These are phyloP conservation scores for Pyrus betulifolia DNA, from an alignment of 306 rosid species.

Conservation along the genomic window DNA sequence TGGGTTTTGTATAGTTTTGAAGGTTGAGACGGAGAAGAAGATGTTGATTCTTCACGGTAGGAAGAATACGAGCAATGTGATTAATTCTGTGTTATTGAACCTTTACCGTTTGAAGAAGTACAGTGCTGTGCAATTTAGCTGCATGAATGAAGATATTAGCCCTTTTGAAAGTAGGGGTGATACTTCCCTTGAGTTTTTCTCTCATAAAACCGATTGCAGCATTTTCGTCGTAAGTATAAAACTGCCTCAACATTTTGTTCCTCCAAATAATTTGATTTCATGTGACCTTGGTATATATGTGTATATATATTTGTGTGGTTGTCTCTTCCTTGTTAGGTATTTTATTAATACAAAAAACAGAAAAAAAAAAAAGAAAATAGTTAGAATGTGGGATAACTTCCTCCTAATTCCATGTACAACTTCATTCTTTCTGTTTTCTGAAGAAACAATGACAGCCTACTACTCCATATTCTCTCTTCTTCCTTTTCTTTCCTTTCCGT, in stretches of 20 bases:
- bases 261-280: too few relatives aligned
- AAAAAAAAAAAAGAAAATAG: too few relatives aligned
- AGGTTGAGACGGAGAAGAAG: conserved; percentile 86
- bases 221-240: conserved; percentile 51
- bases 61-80: conserved; percentile 44
- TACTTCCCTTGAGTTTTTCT: conserved; percentile 71
- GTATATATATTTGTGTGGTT: not conserved
- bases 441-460: too few relatives aligned
- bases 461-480: too few relatives aligned
- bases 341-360: too few relatives aligned
- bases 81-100: conserved; percentile 52
- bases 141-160: conserved; percentile 61
- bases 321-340: too few relatives aligned
- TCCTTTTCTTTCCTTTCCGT: too few relatives aligned
- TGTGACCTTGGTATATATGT: too few relatives aligned
- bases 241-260: not conserved
- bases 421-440: too few relatives aligned
- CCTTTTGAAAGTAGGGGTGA: conserved; percentile 91
- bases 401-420: too few relatives aligned
- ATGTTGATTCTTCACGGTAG: conserved; percentile 78
- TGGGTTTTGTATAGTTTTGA: not conserved
- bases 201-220: conserved; percentile 82
- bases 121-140: conserved; percentile 47
- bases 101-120: conserved; percentile 66
- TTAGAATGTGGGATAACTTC: too few relatives aligned